Evolutionary conservation across 2,329 filamentous ascomycete genomes (phyloP).

Genomic region (Fusarium stilboides): DNA sequence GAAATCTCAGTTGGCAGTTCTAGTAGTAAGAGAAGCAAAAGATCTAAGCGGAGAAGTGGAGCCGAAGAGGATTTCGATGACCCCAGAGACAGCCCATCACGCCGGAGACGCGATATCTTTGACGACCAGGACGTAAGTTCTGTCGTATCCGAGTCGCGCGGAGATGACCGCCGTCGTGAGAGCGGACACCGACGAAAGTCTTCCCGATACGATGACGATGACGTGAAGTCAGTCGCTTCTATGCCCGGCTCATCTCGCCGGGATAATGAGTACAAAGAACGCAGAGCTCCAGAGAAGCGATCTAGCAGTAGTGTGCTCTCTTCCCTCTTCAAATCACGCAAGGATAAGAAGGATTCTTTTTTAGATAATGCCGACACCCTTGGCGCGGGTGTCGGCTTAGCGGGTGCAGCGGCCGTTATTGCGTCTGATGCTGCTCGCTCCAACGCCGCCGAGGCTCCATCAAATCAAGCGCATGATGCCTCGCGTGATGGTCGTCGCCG

Average conservation of each 20-base stretch:
- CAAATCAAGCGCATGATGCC: conserved; percentile 56
- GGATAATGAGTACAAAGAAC: conserved; percentile 51
- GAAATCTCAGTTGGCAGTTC: conserved; percentile 57
- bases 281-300: conserved; percentile 57
- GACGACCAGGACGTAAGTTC: conserved; percentile 66
- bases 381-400: conserved; percentile 78
- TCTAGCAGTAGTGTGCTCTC: conserved; percentile 64
- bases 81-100: conserved; percentile 56
- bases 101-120: conserved; percentile 58
- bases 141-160: conserved; percentile 63
- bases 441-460: conserved; percentile 63
- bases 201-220: conserved; percentile 62
- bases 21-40: conserved; percentile 60
- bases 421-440: conserved; percentile 59
- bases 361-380: conserved; percentile 80
- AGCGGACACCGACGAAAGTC: conserved; percentile 52
- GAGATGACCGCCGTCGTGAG: conserved; percentile 54
- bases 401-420: conserved; percentile 63
- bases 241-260: conserved; percentile 53
- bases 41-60: conserved; percentile 57
- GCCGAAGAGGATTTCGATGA: conserved; percentile 55
- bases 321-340: conserved; percentile 63
- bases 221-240: conserved; percentile 63
- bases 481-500: conserved; percentile 44
- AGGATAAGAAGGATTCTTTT: conserved; percentile 71